Evolutionary conservation across 2,329 filamentous ascomycete species (phyloP).

Genomic region (Hypoxylon rubiginosum): DNA sequence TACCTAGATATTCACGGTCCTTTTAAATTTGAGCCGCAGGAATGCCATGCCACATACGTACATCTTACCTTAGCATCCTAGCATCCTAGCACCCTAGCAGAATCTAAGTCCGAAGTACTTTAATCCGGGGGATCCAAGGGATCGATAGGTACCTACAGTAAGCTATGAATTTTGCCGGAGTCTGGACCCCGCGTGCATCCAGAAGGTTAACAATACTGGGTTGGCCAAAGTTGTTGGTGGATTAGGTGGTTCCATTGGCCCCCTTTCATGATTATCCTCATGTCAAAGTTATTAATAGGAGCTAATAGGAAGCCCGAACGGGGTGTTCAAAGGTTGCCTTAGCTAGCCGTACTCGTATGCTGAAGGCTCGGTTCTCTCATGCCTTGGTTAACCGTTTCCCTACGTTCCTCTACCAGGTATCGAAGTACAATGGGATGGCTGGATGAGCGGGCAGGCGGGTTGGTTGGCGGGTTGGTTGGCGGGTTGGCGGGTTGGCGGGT

Average conservation of each 20-base stretch:
- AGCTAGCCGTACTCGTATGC: slow-evolving; percentile 28
- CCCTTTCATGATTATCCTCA: slow-evolving; percentile 5
- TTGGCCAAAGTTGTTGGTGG: neutral
- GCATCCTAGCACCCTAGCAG: slow-evolving; percentile 1
- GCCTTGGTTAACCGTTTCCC: slow-evolving; percentile 37
- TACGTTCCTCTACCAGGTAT: neutral
- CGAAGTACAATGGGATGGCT: neutral
- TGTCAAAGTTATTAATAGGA: slow-evolving; percentile 39
- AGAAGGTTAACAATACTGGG: slow-evolving; percentile 24
- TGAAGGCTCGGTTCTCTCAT: slow-evolving; percentile 5
- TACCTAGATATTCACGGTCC: neutral
- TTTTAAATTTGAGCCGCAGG: slow-evolving; percentile 31
- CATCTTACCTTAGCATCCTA: neutral
- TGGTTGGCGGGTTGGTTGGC: too few species aligned
- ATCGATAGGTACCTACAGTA: slow-evolving; percentile 5
- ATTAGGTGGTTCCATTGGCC: slow-evolving; percentile 15
- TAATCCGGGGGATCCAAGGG: neutral
- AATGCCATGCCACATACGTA: slow-evolving; percentile 32
- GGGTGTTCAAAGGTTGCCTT: slow-evolving; percentile 20
- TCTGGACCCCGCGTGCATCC: slow-evolving; percentile 33
- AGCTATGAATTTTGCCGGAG: slow-evolving; percentile 34
- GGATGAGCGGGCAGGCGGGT: neutral
- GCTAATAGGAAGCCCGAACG: neutral
- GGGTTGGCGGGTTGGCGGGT: too few species aligned
- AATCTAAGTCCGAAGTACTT: neutral